Evolutionary conservation across 2,329 filamentous ascomycete species (phyloP), one percentile per base, ranked within the genome.

Genomic region (Shiraia sp.): DNA sequence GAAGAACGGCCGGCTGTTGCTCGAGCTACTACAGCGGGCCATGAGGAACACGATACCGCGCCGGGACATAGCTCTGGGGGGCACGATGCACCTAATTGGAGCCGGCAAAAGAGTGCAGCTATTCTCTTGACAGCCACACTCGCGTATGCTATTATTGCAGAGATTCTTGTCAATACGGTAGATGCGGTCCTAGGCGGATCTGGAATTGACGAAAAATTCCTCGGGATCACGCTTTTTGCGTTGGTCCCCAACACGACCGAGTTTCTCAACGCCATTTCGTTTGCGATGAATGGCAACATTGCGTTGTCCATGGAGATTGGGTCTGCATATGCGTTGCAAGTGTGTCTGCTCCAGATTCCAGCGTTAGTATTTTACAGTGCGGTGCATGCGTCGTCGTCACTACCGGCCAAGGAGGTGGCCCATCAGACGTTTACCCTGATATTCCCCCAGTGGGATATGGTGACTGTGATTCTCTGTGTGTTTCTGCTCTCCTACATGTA

Each of bases 231-330:
- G 1, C 77, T 99, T 32, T 99, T 99, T 69, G 92, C 95, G 5
- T 78, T 99, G 50, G 95, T 99, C 6, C 93, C 93, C 10, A 99
- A 99, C 73, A 97, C 93, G 1, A 99, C 93, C 1, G 93, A 99
- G 66, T 99, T 99, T 66, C 70, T 99, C 85, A 99, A 99, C 71
- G 93, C 92, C 66, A 99, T 99, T 45, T 96, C 91, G 0, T 99
- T 99, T 68, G 93, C 93, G 39, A 99, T 99, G 92, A 97, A 99
- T 64, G 93, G 93, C 46, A 99, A 99, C 69, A 97, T 99, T 69
- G 93, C 93, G 0, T 76, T 99, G 13, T 96, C 90, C 26, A 99
- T 99, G 93, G 93, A 99, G 66, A 99, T 99, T 57, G 93, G 93
- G 55, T 96, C 91, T 1, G 92, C 92, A 2, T 99, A 99, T 65